These are phyloP conservation scores for Aspergillus sp. DNA, from an alignment of 2,329 filamentous ascomycete species.

Conservation along the genomic window DNA sequence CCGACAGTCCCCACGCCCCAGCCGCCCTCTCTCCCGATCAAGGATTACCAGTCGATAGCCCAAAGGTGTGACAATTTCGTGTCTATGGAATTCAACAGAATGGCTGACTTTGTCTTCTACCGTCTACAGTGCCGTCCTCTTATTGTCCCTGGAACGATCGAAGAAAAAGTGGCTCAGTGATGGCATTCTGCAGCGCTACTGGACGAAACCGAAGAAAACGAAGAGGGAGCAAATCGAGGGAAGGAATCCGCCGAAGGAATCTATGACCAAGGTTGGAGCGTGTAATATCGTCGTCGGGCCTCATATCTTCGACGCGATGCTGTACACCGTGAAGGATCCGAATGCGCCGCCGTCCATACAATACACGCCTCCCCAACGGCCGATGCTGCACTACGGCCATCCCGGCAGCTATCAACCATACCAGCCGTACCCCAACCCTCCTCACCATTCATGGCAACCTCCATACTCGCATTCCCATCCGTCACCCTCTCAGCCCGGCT, in stretches of 20 bases:
- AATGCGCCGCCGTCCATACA: slow-evolving; percentile 30
- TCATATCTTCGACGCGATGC: slow-evolving; percentile 51
- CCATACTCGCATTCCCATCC: not conserved
- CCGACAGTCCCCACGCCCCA: slow-evolving; percentile 47
- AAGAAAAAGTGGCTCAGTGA: slow-evolving; percentile 48
- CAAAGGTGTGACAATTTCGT: slow-evolving; percentile 37
- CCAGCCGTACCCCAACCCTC: slow-evolving; percentile 27
- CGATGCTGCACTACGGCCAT: slow-evolving; percentile 35
- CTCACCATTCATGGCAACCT: slow-evolving; percentile 18
- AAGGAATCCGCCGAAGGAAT: slow-evolving; percentile 42
- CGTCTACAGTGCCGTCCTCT: slow-evolving; percentile 43
- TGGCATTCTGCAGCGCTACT: slow-evolving; percentile 48
- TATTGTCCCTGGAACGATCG: slow-evolving; percentile 49
- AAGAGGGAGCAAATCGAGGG: slow-evolving; percentile 41
- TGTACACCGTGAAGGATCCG: slow-evolving; percentile 47
- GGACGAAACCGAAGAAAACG: slow-evolving; percentile 49
- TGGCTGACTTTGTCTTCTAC: not conserved
- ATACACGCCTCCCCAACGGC: slow-evolving; percentile 30
- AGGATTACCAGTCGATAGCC: slow-evolving; percentile 51
- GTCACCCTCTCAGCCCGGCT: slow-evolving; percentile 16
- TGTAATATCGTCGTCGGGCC: slow-evolving; percentile 54
- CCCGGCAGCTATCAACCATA: slow-evolving; percentile 34
- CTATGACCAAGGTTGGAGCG: slow-evolving; percentile 47
- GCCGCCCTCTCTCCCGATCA: slow-evolving; percentile 35
- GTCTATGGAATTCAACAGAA: not conserved